Base-by-base conservation (phyloP, 1,139 yeast species). In the Yamadazyma dendronema region DNA sequence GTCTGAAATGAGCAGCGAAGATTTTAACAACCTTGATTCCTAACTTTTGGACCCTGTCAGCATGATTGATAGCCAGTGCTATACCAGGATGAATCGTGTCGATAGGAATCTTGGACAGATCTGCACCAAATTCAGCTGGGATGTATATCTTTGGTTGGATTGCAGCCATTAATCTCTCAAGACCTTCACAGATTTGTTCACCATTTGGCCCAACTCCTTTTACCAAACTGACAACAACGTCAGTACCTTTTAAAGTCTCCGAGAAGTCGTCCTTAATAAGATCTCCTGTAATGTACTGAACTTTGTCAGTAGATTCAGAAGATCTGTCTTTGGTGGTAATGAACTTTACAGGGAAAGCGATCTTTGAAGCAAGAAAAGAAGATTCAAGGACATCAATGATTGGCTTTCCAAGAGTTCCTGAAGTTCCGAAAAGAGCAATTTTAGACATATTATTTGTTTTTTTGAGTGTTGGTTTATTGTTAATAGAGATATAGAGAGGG, bases 111-210 rank as follows among this genome's bases (percentile, higher is more conserved):
- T 14, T 25, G 7, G 44, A 51, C 26, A 65, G 42, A 35, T 77
- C 78, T 28, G 63, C 52, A 32, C 87, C 87, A 48, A 75, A 81
- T 50, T 80, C 85, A 4, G 85, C 74, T 28, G 86, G 84, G 40
- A 81, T 68, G 56, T 70, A 79, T 23, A 79, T 50, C 52, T 76
- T 73, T 32, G 80, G 79, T 48, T 65, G 69, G 28, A 71, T 67
- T 12, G 52, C 52, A 6, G 53, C 50, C 2, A 73, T 66, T 4
- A 78, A 48, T 36, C 56, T 49, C 43, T 64, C 70, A 27, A 63
- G 36, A 3, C 44, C 44, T 3, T 56, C 46, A 17, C 56, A 57
- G 17, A 54, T 33, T 3, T 39, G 52, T 2, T 65, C 63, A 17
- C 56, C 57, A 17, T 54, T 33, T 3, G 39, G 52, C 2, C 66